phyloP scores from a whole-genome alignment of 441 rosid genomes.

The Melastoma candidum region DNA sequence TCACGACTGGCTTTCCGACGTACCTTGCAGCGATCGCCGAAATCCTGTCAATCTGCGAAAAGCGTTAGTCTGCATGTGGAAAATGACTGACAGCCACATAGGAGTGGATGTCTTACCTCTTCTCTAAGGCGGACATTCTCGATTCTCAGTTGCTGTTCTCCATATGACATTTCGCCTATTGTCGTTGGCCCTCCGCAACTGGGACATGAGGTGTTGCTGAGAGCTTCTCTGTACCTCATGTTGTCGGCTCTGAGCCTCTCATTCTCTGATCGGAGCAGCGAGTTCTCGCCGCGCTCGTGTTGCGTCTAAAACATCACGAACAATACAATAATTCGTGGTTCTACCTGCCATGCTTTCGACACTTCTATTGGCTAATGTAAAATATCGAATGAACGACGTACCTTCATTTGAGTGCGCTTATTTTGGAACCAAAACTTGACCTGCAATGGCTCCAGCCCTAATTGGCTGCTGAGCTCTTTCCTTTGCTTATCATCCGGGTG shows the following conservation, averaged over 20 bases:
- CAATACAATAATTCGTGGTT: too few species aligned
- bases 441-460: conserved; percentile 14
- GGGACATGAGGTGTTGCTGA: conserved; percentile 80
- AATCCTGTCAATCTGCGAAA: conserved; percentile 63
- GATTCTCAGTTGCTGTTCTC: conserved; percentile 80
- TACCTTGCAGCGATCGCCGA: conserved; percentile 87
- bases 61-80: not conserved
- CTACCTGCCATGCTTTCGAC: too few species aligned
- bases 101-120: conserved; percentile 40
- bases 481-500: conserved; percentile 20
- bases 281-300: conserved; percentile 76
- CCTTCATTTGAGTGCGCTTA: conserved; percentile 19
- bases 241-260: conserved; percentile 83
- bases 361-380: not conserved
- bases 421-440: conserved; percentile 20
- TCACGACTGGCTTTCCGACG: conserved; percentile 78
- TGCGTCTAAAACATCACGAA: conserved; percentile 40
- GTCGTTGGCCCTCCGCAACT: conserved; percentile 98
- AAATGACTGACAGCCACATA: too few species aligned
- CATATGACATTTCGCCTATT: conserved; percentile 87
- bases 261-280: conserved; percentile 64
- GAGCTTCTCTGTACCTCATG: conserved; percentile 74
- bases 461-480: conserved; percentile 11
- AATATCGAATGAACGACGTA: conserved; percentile 11
- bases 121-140: conserved; percentile 81